phyloP scores from a whole-genome alignment of 2,329 filamentous ascomycete species.

The Lithohypha guttulata region DNA sequence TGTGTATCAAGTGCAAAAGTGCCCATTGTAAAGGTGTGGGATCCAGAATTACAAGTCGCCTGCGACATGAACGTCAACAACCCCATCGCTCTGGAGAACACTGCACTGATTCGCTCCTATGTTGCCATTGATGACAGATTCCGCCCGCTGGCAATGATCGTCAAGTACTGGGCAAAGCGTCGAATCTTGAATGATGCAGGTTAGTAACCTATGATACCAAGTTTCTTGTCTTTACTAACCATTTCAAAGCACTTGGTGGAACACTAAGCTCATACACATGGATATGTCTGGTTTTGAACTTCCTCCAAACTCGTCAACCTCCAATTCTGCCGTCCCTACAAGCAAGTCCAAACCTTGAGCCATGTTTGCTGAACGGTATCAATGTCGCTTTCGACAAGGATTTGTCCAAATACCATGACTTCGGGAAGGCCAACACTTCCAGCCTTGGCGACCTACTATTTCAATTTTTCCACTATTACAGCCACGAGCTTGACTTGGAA shows the following conservation, averaged over 20 bases:
- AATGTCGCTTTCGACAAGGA: constrained; percentile 80
- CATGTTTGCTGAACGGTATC: constrained; percentile 52
- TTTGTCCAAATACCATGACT: constrained; percentile 60
- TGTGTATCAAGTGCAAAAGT: constrained; percentile 94
- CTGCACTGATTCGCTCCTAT: constrained; percentile 94
- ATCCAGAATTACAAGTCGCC: constrained; percentile 76
- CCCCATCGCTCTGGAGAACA: constrained; percentile 86
- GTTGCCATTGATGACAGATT: constrained; percentile 87
- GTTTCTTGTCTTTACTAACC: constrained; percentile 15
- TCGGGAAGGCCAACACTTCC: constrained; percentile 69
- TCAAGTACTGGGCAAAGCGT: constrained; percentile 94
- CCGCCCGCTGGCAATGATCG: constrained; percentile 83
- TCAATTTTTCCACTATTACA: constrained; percentile 90
- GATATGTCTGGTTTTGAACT: constrained; percentile 97
- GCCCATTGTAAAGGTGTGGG: constrained; percentile 97
- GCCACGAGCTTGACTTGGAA: constrained; percentile 84
- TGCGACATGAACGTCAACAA: constrained; percentile 99
- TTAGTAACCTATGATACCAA: constrained; percentile 39
- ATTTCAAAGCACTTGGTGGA: constrained; percentile 63
- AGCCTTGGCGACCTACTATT: constrained; percentile 80
- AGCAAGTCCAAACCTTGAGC: constrained; percentile 54
- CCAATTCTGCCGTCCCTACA: constrained; percentile 81
- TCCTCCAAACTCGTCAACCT: constrained; percentile 75
- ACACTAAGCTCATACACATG: constrained; percentile 97
- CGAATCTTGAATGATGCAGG: constrained; percentile 93